These are phyloP conservation scores for Colletotrichum salicis DNA, from an alignment of 2,329 filamentous ascomycete genomes.

Conservation along the genomic window DNA sequence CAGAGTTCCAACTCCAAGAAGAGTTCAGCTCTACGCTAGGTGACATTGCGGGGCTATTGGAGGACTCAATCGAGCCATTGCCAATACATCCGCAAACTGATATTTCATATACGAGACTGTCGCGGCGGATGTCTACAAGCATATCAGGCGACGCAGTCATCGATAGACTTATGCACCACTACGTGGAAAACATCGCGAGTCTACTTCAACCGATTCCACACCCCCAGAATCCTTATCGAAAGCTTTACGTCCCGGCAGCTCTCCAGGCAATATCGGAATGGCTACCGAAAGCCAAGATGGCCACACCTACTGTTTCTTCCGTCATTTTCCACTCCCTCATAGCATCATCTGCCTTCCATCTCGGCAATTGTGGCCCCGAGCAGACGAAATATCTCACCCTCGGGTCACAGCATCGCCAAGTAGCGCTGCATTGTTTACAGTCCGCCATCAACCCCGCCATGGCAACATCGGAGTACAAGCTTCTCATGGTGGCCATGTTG, in stretches of 20 bases:
- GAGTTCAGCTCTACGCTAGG: neutral
- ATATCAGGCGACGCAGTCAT: constrained; percentile 4
- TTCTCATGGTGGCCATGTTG: constrained; percentile 15
- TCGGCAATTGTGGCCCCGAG: constrained; percentile 1
- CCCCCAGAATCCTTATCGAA: constrained; percentile 9
- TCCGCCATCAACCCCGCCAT: neutral
- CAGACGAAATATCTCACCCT: neutral
- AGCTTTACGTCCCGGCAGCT: constrained; percentile 12
- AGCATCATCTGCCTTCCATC: constrained; percentile 10
- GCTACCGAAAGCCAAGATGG: neutral
- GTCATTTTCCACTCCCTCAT: constrained; percentile 9
- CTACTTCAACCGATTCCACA: constrained; percentile 20
- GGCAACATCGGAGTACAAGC: constrained; percentile 5
- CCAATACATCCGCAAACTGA: neutral
- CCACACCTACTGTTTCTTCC: neutral
- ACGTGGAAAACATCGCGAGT: constrained; percentile 5
- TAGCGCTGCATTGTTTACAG: neutral
- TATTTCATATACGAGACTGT: neutral
- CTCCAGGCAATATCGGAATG: neutral
- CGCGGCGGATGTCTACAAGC: neutral
- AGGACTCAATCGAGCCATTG: neutral
- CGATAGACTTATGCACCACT: constrained; percentile 13
- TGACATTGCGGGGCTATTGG: neutral
- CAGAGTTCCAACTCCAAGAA: neutral
- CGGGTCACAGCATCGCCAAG: constrained; percentile 2